Percentiles rank a stretch among this genome's conserved stretches.
phyloP scores from a whole-genome alignment of 345 rosid species.

The Eucalyptus regnans region DNA sequence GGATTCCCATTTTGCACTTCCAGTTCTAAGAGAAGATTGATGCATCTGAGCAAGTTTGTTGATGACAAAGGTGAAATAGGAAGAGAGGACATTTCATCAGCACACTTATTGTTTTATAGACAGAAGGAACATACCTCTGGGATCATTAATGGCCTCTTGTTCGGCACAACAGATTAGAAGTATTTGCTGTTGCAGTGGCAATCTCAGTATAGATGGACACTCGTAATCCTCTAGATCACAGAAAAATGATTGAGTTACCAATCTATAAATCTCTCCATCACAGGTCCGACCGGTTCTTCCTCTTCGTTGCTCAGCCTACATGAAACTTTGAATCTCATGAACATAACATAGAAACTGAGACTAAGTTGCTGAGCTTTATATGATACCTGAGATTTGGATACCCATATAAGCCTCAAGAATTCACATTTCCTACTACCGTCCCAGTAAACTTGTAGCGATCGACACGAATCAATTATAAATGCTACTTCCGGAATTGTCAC shows the following conservation, averaged over 20 bases:
- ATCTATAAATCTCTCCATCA: slow-evolving; percentile 83
- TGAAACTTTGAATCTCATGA: background rate
- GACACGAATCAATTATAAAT: slow-evolving; percentile 80
- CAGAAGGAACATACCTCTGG: slow-evolving; percentile 34
- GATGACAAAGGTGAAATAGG: background rate
- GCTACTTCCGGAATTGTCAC: slow-evolving; percentile 94
- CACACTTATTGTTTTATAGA: background rate
- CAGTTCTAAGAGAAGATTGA: background rate
- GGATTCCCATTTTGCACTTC: background rate
- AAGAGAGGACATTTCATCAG: background rate
- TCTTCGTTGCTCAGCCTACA: slow-evolving; percentile 81
- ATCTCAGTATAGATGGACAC: slow-evolving; percentile 56
- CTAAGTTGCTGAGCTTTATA: background rate
- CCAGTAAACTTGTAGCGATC: slow-evolving; percentile 89
- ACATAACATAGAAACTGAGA: background rate
- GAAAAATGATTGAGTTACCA: slow-evolving; percentile 74
- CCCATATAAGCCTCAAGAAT: slow-evolving; percentile 69
- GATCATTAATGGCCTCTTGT: slow-evolving; percentile 70
- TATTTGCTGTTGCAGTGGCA: slow-evolving; percentile 75
- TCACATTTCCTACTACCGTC: slow-evolving; percentile 42
- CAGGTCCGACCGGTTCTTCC: slow-evolving; percentile 98
- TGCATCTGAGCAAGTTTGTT: background rate
- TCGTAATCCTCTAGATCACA: slow-evolving; percentile 50
- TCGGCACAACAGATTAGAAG: slow-evolving; percentile 76
- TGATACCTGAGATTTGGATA: slow-evolving; percentile 84